Evolutionary conservation across 768 basidiomycete genomes (phyloP).

Genomic region (Boletus vinaceobasis): DNA sequence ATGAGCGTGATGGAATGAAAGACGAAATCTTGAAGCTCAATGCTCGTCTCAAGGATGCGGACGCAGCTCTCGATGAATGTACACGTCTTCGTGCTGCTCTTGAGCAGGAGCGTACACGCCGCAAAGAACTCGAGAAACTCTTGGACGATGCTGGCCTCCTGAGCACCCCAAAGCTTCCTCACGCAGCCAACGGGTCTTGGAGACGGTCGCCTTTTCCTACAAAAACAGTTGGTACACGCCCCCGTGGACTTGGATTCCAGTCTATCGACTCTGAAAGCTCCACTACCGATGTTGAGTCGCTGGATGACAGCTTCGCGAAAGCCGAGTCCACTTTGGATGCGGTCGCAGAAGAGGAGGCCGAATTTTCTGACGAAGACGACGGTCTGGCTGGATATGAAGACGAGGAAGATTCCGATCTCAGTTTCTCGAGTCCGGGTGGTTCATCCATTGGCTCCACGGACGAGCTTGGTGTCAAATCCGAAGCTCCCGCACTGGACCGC

Average conservation of each 20-base stretch:
- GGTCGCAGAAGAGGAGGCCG: conserved; percentile 55
- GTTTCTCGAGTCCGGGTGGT: conserved; percentile 40
- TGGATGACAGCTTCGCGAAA: conserved; percentile 41
- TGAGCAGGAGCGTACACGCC: conserved; percentile 38
- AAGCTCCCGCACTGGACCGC: conserved; percentile 1
- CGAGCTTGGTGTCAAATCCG: conserved; percentile 32
- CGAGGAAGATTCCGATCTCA: conserved; percentile 56
- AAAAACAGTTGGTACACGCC: conserved; percentile 28
- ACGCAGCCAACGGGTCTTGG: conserved; percentile 9
- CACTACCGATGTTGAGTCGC: conserved; percentile 64
- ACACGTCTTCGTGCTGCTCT: conserved; percentile 30
- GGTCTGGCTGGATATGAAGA: conserved; percentile 68
- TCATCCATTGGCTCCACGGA: conserved; percentile 57
- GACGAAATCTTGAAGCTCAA: conserved; percentile 26
- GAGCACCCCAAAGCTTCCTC: conserved; percentile 41
- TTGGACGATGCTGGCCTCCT: conserved; percentile 45
- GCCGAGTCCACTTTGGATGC: conserved; percentile 50
- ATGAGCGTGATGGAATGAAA: conserved; percentile 31
- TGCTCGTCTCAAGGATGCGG: conserved; percentile 30
- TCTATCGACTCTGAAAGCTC: conserved; percentile 68
- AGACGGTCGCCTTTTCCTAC: conserved; percentile 18
- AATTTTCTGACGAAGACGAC: conserved; percentile 44
- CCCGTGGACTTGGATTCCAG: conserved; percentile 48
- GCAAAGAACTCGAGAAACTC: conserved; percentile 51
- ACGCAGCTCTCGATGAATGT: conserved; percentile 24